Conservation (phyloP, 2,329 filamentous ascomycete species). For the Lithohypha guttulata region DNA sequence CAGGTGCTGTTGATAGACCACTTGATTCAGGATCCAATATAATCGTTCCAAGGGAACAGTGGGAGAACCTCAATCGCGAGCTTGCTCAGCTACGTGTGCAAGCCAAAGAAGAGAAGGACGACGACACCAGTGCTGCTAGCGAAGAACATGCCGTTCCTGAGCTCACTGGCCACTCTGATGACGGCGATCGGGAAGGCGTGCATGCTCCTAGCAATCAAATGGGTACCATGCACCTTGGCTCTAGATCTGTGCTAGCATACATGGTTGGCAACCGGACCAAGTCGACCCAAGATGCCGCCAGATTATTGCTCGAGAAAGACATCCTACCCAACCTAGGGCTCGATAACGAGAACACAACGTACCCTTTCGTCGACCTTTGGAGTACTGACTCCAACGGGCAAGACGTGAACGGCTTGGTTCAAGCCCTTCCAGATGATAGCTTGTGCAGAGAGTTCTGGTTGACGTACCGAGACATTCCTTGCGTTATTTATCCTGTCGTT, state of each 20-base stretch:
- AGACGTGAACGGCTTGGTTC: conserved; percentile 47
- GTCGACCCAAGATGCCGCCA: conserved; percentile 33
- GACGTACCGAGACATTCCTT: conserved; percentile 47
- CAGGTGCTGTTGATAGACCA: conserved; percentile 10
- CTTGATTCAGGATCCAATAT: conserved; percentile 18
- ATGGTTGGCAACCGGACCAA: conserved; percentile 45
- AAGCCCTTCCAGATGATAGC: conserved; percentile 47
- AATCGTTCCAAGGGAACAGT: conserved; percentile 21
- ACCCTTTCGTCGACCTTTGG: conserved; percentile 56
- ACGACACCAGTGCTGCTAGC: not conserved
- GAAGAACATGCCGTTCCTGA: conserved; percentile 7
- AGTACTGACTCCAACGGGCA: conserved; percentile 49
- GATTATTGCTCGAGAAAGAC: conserved; percentile 49
- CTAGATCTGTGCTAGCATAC: conserved; percentile 51
- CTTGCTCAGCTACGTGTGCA: conserved; percentile 12
- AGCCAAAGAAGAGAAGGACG: conserved; percentile 4
- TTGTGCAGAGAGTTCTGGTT: conserved; percentile 49
- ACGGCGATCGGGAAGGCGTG: conserved; percentile 42
- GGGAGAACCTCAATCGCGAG: conserved; percentile 21
- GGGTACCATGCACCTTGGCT: conserved; percentile 51
- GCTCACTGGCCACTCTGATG: conserved; percentile 16
- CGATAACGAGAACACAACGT: conserved; percentile 54
- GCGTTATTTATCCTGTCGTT: conserved; percentile 51
- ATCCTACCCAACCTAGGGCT: conserved; percentile 53
- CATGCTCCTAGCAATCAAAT: conserved; percentile 50